Base-by-base conservation (phyloP, 306 rosid genomes). In the Quercus suber region DNA sequence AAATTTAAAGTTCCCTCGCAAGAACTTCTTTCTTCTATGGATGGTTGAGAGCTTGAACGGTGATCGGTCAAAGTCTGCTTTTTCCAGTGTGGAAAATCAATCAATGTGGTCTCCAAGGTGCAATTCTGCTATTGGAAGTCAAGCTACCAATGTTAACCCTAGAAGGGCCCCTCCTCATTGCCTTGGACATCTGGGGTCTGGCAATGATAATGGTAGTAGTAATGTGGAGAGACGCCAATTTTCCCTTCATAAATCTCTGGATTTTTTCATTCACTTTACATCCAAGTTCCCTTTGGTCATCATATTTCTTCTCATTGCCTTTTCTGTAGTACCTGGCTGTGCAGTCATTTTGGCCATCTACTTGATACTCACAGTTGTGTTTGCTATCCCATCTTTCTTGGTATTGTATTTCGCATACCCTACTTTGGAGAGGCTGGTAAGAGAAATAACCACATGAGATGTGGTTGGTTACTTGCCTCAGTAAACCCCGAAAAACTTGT, bases 21-120 rank as follows among this genome's bases (percentile, higher is more conserved):
- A 94, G 85, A 94, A 92, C 76, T 94, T 80, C 85, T 89, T 94
- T 83, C 97, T 94, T 73, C 92, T 91, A 25, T 94, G 97, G 98
- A 92, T 92, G 98, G 88, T 94, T 68, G 98, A 94, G 86, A 91
- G 98, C 78, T 80, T 87, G 79, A 94, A 94, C 79, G 97, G 91
- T 25, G 93, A 94, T 75, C 87, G 93, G 80, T 81, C 73, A 8
- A 92, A 91, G 81, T 69, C 64, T 35, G 53, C 87, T 59, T 83
- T 91, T 21, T 73, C 75, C 35, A 30, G 76, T 75, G 82, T 83
- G 25, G 93, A 88, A 77, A 87, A 73, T 82, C 97, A 87, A 78
- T 86, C 87, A 55, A 57, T 28, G 77, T 72, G 73, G 76, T 78
- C 89, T 80, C 79, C 86, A 55, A 82, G 76, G 69, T 69, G 84